Evolutionary conservation across 768 basidiomycete genomes (phyloP).

Genomic region (Glaciozyma antarctica): DNA sequence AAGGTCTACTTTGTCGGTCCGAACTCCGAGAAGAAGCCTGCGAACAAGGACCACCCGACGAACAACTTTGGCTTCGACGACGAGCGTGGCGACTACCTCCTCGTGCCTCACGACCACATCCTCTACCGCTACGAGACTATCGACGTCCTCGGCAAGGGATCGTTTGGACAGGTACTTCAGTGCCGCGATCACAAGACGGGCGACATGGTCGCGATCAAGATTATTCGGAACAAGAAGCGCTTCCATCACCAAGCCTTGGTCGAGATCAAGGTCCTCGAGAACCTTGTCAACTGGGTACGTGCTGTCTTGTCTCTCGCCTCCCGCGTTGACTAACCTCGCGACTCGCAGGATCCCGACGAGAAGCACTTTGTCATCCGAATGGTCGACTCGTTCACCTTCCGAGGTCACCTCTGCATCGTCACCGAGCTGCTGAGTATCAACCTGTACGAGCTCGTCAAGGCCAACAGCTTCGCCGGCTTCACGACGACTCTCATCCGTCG

Average conservation of each 20-base stretch:
- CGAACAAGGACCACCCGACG: constrained; percentile 57
- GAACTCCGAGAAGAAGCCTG: constrained; percentile 71
- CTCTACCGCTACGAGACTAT: constrained; percentile 94
- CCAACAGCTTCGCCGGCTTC: constrained; percentile 97
- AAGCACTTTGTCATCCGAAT: constrained; percentile 96
- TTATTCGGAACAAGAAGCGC: constrained; percentile 97
- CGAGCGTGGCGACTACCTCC: constrained; percentile 91
- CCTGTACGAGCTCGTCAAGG: constrained; percentile 96
- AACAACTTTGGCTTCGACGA: constrained; percentile 97
- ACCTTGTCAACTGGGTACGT: constrained; percentile 89
- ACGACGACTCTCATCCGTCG: constrained; percentile 87
- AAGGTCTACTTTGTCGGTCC: constrained; percentile 73
- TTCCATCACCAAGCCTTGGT: constrained; percentile 97
- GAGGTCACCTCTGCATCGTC: constrained; percentile 93
- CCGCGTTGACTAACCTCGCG: background rate
- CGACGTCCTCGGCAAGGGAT: constrained; percentile 90
- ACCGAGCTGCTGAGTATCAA: constrained; percentile 98
- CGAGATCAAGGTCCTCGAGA: constrained; percentile 98
- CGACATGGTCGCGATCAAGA: constrained; percentile 95
- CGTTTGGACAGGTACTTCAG: constrained; percentile 91
- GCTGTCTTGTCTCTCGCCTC: background rate
- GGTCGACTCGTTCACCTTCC: constrained; percentile 97
- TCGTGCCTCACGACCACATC: constrained; percentile 83
- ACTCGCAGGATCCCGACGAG: constrained; percentile 76
- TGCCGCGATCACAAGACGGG: constrained; percentile 94